phyloP scores from a whole-genome alignment of 148 eudicot genomes.

The Simmondsia chinensis region DNA sequence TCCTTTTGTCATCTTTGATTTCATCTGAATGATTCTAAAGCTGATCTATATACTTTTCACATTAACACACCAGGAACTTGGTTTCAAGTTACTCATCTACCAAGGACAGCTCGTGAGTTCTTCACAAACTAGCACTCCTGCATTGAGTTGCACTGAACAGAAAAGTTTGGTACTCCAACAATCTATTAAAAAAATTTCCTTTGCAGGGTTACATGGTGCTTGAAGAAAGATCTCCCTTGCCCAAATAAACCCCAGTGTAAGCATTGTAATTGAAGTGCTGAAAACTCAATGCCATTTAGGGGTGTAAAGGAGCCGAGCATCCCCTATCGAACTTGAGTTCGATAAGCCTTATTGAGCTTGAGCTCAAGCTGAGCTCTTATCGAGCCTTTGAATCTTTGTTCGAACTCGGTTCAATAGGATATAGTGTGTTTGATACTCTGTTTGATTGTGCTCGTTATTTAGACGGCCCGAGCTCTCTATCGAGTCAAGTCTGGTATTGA shows the following conservation, averaged over 20 bases:
- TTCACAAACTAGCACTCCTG: background rate
- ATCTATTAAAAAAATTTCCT: background rate
- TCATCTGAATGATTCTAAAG: too few relatives aligned
- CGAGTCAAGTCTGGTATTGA: too few relatives aligned
- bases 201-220: slow-evolving; percentile 48
- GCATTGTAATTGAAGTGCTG: slow-evolving; percentile 2
- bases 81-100: slow-evolving; percentile 36
- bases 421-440: background rate
- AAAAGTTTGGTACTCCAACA: background rate
- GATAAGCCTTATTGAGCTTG: too few relatives aligned
- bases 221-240: slow-evolving; percentile 52
- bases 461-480: too few relatives aligned
- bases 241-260: slow-evolving; percentile 32
- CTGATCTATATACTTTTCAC: too few relatives aligned
- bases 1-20: background rate
- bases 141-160: background rate
- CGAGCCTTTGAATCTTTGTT: too few relatives aligned
- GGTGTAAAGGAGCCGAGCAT: too few relatives aligned
- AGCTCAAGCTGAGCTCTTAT: too few relatives aligned
- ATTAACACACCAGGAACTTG: slow-evolving; percentile 48
- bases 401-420: too few relatives aligned
- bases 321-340: too few relatives aligned
- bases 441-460: too few relatives aligned
- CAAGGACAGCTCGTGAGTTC: slow-evolving; percentile 35
- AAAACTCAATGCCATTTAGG: too few relatives aligned